These are phyloP conservation scores for Trametes hirsuta DNA, from an alignment of 1,284 basidiomycete species.

Conservation along the genomic window DNA sequence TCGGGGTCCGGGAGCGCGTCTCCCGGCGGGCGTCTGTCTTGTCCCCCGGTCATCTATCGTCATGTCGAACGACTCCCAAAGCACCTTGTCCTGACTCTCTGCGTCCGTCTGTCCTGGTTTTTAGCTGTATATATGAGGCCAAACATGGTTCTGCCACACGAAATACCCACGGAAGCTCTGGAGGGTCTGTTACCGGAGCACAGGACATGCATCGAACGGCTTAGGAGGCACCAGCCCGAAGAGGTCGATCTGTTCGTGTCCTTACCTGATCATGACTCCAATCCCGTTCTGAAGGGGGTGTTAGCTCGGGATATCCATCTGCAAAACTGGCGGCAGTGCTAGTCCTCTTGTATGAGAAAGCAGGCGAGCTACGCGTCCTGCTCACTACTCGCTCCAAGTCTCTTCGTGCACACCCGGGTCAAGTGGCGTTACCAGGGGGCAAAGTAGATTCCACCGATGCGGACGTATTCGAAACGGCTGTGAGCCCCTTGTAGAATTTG, in stretches of 20 bases:
- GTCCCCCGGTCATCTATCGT: neutral
- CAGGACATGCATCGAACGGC: slow-evolving; percentile 38
- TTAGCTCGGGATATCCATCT: slow-evolving; percentile 50
- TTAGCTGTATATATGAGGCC: too few species aligned
- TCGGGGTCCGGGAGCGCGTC: slow-evolving; percentile 5
- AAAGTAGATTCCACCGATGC: slow-evolving; percentile 73
- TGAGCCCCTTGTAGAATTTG: slow-evolving; percentile 40
- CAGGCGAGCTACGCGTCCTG: slow-evolving; percentile 70
- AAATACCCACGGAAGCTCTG: slow-evolving; percentile 16
- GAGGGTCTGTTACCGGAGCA: slow-evolving; percentile 24
- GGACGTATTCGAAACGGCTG: slow-evolving; percentile 71
- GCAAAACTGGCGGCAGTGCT: slow-evolving; percentile 74
- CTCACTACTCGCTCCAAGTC: slow-evolving; percentile 83
- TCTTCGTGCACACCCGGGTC: slow-evolving; percentile 76
- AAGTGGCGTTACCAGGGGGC: slow-evolving; percentile 85
- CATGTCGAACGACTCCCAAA: slow-evolving; percentile 11
- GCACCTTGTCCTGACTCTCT: neutral
- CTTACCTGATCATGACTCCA: neutral
- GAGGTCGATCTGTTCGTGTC: slow-evolving; percentile 56
- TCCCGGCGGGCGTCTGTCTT: slow-evolving; percentile 1
- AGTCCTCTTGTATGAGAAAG: slow-evolving; percentile 73
- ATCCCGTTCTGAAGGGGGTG: slow-evolving; percentile 5
- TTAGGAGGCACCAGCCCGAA: slow-evolving; percentile 43
- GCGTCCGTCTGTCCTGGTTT: neutral
- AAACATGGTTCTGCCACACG: slow-evolving; percentile 11